phyloP scores from a whole-genome alignment of 345 rosid species.

The Gossypium longicalyx region DNA sequence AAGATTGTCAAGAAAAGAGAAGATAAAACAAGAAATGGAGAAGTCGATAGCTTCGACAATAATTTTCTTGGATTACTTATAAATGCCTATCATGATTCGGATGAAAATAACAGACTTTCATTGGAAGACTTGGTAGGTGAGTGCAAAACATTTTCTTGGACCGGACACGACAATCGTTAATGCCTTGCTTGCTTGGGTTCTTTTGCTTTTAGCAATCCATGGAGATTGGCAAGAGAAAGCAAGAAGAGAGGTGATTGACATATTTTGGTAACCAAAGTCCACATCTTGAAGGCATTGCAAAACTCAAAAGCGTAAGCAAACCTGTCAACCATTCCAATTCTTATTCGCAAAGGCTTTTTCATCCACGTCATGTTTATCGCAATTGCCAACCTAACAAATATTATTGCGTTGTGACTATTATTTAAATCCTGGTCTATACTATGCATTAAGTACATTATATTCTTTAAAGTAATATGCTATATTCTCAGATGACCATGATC shows the following conservation, averaged over 20 bases:
- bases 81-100: background rate
- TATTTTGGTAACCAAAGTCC: background rate
- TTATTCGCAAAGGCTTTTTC: no score
- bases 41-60: background rate
- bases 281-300: background rate
- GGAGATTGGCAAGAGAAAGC: background rate
- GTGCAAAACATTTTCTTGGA: background rate
- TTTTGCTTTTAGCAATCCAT: slow-evolving; percentile 1
- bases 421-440: no score
- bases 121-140: background rate
- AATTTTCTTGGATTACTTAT: background rate
- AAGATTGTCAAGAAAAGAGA: background rate
- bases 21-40: background rate
- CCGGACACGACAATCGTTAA: background rate
- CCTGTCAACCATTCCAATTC: background rate
- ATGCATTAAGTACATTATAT: no score
- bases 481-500: background rate
- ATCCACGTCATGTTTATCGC: no score
- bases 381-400: no score
- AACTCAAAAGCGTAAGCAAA: background rate
- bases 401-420: no score
- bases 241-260: slow-evolving; percentile 8
- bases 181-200: background rate
- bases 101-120: background rate
- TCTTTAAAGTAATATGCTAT: no score